These are phyloP conservation scores for Diaporthe sp. DNA, from an alignment of 2,329 filamentous ascomycete species.

Conservation along the genomic window DNA sequence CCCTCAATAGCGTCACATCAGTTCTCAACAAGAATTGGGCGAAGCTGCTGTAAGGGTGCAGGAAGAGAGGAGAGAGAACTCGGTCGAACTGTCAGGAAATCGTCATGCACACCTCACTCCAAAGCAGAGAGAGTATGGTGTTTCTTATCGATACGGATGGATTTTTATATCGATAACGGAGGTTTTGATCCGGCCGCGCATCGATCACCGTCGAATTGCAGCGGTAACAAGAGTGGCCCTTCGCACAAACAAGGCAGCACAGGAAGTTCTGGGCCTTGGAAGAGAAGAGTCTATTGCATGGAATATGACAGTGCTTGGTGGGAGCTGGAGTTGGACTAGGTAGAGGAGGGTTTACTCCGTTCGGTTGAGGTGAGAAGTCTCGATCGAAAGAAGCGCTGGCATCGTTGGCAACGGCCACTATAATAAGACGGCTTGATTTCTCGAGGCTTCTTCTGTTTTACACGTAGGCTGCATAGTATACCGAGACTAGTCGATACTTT, in stretches of 20 bases:
- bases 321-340: not conserved
- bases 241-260: not conserved
- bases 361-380: not conserved
- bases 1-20: slow-evolving; percentile 24
- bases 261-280: not conserved
- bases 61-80: not conserved
- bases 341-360: not conserved
- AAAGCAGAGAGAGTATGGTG: not conserved
- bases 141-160: slow-evolving; percentile 15
- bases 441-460: not conserved
- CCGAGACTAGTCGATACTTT: not conserved
- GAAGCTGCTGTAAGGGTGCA: not conserved
- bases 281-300: not conserved
- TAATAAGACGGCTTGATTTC: not conserved
- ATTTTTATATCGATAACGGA: slow-evolving; percentile 26
- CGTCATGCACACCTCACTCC: slow-evolving; percentile 30
- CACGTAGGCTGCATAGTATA: not conserved
- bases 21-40: not conserved
- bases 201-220: not conserved
- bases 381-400: not conserved
- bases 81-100: slow-evolving; percentile 23
- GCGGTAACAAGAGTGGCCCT: not conserved
- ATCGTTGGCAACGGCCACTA: not conserved
- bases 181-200: slow-evolving; percentile 30
- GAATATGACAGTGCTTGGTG: not conserved